Conservation (phyloP, 2,329 filamentous ascomycete genomes). For the Penicillium sp. region DNA sequence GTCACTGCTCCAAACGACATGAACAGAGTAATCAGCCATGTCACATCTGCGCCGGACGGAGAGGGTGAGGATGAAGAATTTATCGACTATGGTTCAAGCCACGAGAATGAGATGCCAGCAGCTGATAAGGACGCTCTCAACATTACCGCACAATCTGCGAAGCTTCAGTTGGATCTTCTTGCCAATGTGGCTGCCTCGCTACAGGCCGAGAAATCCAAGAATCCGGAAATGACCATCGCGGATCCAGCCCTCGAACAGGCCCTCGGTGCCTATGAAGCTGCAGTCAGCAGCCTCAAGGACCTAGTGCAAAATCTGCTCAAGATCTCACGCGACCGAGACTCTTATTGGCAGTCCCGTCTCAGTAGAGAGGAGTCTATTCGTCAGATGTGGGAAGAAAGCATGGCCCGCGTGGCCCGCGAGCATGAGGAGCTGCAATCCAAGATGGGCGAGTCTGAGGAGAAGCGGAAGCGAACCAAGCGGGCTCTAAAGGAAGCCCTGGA, state of each 20-base stretch:
- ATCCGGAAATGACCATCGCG: constrained; percentile 69
- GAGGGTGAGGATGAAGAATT: constrained; percentile 71
- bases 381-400: constrained; percentile 98
- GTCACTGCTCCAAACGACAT: constrained; percentile 52
- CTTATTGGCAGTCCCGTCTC: constrained; percentile 93
- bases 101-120: constrained; percentile 68
- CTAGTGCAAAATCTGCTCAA: constrained; percentile 83
- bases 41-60: constrained; percentile 54
- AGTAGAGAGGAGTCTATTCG: constrained; percentile 89
- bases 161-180: constrained; percentile 86
- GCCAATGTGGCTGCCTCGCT: constrained; percentile 81
- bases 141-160: constrained; percentile 93
- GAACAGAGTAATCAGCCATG: constrained; percentile 47
- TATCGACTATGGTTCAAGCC: constrained; percentile 75
- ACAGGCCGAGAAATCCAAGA: constrained; percentile 65
- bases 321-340: constrained; percentile 89
- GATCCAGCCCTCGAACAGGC: constrained; percentile 75
- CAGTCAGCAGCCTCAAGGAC: constrained; percentile 80
- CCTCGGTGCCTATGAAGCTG: constrained; percentile 79
- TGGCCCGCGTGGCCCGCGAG: constrained; percentile 93
- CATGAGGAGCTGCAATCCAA: constrained; percentile 87
- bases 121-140: constrained; percentile 90
- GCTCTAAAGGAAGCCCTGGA: constrained; percentile 83
- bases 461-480: constrained; percentile 83
- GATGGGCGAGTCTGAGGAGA: constrained; percentile 85